Base-by-base conservation (phyloP, 768 basidiomycete species). In the Lentinula lateritia region DNA sequence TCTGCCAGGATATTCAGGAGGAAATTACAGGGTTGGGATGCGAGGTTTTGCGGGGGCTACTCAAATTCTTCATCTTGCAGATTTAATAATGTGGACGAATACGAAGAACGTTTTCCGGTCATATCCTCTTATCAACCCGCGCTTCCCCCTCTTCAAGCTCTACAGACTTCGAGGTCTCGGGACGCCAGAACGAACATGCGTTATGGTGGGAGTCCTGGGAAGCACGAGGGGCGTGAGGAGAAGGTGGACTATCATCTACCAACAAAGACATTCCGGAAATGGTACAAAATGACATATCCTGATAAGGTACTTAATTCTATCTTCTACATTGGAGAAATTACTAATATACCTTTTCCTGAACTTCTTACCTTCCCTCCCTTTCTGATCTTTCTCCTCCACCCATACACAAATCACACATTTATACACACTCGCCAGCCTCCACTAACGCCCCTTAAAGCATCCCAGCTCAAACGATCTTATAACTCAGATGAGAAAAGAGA, bases 111-210 rank as follows among this genome's bases (percentile, higher is more conserved):
- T 9, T 12, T 58, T 12, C 56, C 56, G 23, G 42, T 58, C 3
- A 46, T 58, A 43, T 58, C 56, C 3, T 42, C 56, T 9, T 58
- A 43, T 36, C 56, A 58, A 16, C 56, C 56, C n/a, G 39, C 56
- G 16, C 56, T 58, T 58, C 56, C 56, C 15, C 56, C 56, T 42
- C 45, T 58, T n/a, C 52, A n/a, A 52, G 42, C 56, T 42, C 45
- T 58, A 3, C 52, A n/a, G 28, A 28, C 16, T 13, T 8, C 38
- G 13, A 8, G 6, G 1, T 39, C 38, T 39, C 35, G 18, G 10
- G 20, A 56, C 8, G 6, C 36, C 15, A 12, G 38, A 36, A 13
- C 9, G 9, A 36, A 20, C n/a, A 16, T 2, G 6, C 7, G 18
- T 41, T 9, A 28, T 39, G 4, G 9, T 9, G 20, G 12, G 32